Conservation (phyloP, 2,329 filamentous ascomycete genomes). For the Alternaria viburni region DNA sequence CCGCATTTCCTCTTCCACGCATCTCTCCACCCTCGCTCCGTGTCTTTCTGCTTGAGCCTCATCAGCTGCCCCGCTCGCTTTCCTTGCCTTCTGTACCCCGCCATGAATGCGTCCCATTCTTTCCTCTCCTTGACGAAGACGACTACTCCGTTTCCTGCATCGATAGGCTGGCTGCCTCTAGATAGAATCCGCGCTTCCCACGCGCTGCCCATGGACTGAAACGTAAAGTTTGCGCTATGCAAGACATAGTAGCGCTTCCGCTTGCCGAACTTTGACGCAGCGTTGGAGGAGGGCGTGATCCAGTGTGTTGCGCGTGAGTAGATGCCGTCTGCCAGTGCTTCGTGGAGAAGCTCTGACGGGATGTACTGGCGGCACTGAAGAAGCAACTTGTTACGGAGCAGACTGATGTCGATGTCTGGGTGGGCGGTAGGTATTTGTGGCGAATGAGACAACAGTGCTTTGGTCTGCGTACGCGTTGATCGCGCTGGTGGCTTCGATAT, state of each 20-base stretch:
- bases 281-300: slow-evolving; percentile 27
- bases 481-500: slow-evolving; percentile 25
- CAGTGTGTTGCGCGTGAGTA: slow-evolving; percentile 30
- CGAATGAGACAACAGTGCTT: slow-evolving; percentile 28
- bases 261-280: slow-evolving; percentile 23
- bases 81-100: slow-evolving; percentile 30
- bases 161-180: slow-evolving; percentile 26
- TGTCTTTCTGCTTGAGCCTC: slow-evolving; percentile 26
- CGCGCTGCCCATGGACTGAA: slow-evolving; percentile 25
- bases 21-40: slow-evolving; percentile 30
- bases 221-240: slow-evolving; percentile 23
- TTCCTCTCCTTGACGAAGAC: slow-evolving; percentile 32
- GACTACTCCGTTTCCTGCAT: slow-evolving; percentile 33
- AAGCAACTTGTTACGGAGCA: slow-evolving; percentile 36
- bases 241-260: slow-evolving; percentile 34
- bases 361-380: slow-evolving; percentile 32
- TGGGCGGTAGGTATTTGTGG: slow-evolving; percentile 30
- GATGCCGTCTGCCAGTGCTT: slow-evolving; percentile 32
- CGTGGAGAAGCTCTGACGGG: slow-evolving; percentile 20
- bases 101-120: slow-evolving; percentile 32
- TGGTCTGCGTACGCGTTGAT: slow-evolving; percentile 27
- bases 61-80: slow-evolving; percentile 29
- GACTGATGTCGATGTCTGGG: slow-evolving; percentile 33
- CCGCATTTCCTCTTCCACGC: slow-evolving; percentile 33
- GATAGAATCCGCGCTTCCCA: slow-evolving; percentile 33